Evolutionary conservation across 2,329 filamentous ascomycete genomes (phyloP), one percentile per base, ranked within the genome.

Genomic region (Chrysosporium keratinophilum): DNA sequence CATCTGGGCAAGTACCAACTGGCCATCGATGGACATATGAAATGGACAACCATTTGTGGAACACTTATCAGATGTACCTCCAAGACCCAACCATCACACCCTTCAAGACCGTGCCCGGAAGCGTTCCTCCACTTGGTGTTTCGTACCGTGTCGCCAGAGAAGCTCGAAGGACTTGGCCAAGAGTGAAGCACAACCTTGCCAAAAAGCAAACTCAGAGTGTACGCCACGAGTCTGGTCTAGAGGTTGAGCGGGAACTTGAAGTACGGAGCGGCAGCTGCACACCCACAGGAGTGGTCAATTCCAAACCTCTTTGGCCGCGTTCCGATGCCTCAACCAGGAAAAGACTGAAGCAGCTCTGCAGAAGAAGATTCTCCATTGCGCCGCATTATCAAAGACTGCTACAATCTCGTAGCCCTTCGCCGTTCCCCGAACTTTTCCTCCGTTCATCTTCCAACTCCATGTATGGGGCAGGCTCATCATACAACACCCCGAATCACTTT

Each of bases 31-130:
- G 81, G 76, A 82, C 77, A 4, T 69, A 76, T 42, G 79, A 81
- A 50, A 83, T 83, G 80, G 81, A 84, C 63, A 75, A 78, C 54
- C 81, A 84, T 62, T 67, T 84, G 33, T 83, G 81, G 81, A 78
- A 80, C 63, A 81, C 79, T 7, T 84, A 83, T 66, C 78, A 82
- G 69, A 73, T 76, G 51, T 83, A 83, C 63, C 70, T 84, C n/a
- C 78, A 81, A 57, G 80, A 84, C 64, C 81, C 81, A 17, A 80
- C 78, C 2, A 76, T 83, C 46, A 84, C 81, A 1, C 81, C 81
- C 0, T 84, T 84, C 73, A 84, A 84, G 63, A 81, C 80, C 69
- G 74, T 83, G 0, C 81, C 81, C 1, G 81, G 81, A 47, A 80
- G 78, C 42, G 74, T 78, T 34, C 81, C 81, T 37, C 81, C 81